Evolutionary conservation across 257 asterid genomes (phyloP).

Genomic region (Solanum lignicaule): DNA sequence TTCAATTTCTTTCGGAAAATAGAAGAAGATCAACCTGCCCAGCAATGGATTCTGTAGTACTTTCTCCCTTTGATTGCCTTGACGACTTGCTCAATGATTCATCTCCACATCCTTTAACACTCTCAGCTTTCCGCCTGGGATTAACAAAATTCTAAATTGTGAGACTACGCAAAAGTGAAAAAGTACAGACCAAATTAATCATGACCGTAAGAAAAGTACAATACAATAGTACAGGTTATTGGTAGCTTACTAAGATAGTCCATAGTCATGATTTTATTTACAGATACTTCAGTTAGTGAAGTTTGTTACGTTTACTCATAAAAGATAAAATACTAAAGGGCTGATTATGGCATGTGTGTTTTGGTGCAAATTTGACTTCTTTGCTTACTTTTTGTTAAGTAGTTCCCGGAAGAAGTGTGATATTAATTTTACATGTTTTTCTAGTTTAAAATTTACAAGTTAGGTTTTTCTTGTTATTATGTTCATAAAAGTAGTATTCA

Average conservation of each 20-base stretch:
- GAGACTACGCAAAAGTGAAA: neutral
- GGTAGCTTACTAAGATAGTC: neutral
- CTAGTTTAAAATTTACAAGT: neutral
- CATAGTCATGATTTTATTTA: neutral
- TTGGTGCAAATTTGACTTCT: neutral
- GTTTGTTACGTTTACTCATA: neutral
- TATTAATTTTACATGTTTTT: neutral
- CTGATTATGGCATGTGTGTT: neutral
- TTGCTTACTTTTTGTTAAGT: neutral
- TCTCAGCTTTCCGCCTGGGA: conserved; percentile 28
- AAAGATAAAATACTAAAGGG: neutral
- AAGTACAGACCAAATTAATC: neutral
- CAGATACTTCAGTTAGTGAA: neutral
- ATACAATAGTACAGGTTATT: neutral
- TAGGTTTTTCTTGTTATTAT: neutral
- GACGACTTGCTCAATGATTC: conserved; percentile 14
- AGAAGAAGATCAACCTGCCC: conserved; percentile 27
- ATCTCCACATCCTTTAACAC: conserved; percentile 18
- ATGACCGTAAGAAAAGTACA: neutral
- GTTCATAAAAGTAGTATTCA: neutral
- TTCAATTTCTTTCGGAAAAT: neutral
- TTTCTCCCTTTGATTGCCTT: conserved; percentile 9
- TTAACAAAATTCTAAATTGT: neutral
- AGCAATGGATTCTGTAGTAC: conserved; percentile 2
- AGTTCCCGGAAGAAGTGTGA: neutral